These are phyloP conservation scores for Agaricus bisporus DNA, from an alignment of 768 basidiomycete genomes.

Conservation along the genomic window DNA sequence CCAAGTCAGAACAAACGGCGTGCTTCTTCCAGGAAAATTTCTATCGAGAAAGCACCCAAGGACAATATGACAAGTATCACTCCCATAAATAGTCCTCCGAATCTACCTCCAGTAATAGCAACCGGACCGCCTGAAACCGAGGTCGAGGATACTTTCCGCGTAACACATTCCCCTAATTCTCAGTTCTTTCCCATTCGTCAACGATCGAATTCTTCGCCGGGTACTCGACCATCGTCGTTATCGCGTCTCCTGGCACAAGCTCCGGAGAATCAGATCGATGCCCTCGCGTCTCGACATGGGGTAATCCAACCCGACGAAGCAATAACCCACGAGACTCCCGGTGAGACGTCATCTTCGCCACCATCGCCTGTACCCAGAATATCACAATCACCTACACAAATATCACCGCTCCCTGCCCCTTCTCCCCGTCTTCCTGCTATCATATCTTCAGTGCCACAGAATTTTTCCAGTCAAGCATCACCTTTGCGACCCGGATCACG, in stretches of 20 bases:
- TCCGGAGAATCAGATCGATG: slow-evolving; percentile 30
- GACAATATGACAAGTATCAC: slow-evolving; percentile 23
- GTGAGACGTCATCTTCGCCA: slow-evolving; percentile 10
- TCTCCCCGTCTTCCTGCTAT: slow-evolving; percentile 31
- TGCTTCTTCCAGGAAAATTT: slow-evolving; percentile 43
- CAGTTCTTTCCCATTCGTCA: slow-evolving; percentile 59
- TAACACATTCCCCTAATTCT: slow-evolving; percentile 59
- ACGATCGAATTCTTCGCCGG: slow-evolving; percentile 61
- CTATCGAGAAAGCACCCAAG: slow-evolving; percentile 33
- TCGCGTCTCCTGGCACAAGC: slow-evolving; percentile 79
- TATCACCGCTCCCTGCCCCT: slow-evolving; percentile 28
- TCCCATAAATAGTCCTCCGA: slow-evolving; percentile 23
- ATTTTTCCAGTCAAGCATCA: slow-evolving; percentile 32
- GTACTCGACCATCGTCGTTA: slow-evolving; percentile 71
- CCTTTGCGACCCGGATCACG: slow-evolving; percentile 70
- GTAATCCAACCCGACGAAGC: slow-evolving; percentile 17
- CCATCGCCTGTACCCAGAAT: slow-evolving; percentile 20
- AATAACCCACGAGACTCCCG: slow-evolving; percentile 12
- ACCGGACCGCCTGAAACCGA: slow-evolving; percentile 60
- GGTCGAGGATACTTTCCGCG: slow-evolving; percentile 66
- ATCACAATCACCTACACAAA: slow-evolving; percentile 9
- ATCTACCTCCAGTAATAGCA: slow-evolving; percentile 42
- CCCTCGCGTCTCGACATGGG: background rate
- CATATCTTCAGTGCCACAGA: slow-evolving; percentile 29
- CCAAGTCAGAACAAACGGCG: slow-evolving; percentile 61